phyloP scores from a whole-genome alignment of 169 alveolate genomes.

The Hepatocystis sp. region DNA sequence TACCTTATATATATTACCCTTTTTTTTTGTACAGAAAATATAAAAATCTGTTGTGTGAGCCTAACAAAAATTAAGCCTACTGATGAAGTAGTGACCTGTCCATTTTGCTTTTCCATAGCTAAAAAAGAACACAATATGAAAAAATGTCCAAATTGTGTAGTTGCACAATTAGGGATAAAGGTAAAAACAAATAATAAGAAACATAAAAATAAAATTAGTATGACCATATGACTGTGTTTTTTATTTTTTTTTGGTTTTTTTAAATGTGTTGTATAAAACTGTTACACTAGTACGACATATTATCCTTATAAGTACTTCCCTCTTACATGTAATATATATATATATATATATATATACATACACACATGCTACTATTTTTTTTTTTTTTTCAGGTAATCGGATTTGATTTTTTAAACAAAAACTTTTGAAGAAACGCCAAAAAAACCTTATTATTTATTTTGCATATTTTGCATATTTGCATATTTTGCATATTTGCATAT shows the following conservation, averaged over 20 bases:
- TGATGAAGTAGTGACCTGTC: constrained; percentile 43
- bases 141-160: constrained; percentile 52
- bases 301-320: no score
- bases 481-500: no score
- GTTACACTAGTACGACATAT: no score
- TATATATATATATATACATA: no score
- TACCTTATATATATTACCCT: no score
- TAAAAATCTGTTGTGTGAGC: constrained; percentile 60
- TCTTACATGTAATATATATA: no score
- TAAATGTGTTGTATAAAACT: not conserved
- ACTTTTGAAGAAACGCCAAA: constrained; percentile 22
- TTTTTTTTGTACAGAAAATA: constrained; percentile 7
- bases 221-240: not conserved
- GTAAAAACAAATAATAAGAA: constrained; percentile 11
- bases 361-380: no score
- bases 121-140: constrained; percentile 23
- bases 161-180: constrained; percentile 68
- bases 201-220: not conserved
- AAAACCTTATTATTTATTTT: not conserved
- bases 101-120: constrained; percentile 64
- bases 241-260: constrained; percentile 3
- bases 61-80: constrained; percentile 38
- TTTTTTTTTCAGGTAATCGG: constrained; percentile 50
- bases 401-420: constrained; percentile 71
- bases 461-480: no score